Conservation (phyloP, 768 basidiomycete species). For the Leucocoprinus birnbaumii region DNA sequence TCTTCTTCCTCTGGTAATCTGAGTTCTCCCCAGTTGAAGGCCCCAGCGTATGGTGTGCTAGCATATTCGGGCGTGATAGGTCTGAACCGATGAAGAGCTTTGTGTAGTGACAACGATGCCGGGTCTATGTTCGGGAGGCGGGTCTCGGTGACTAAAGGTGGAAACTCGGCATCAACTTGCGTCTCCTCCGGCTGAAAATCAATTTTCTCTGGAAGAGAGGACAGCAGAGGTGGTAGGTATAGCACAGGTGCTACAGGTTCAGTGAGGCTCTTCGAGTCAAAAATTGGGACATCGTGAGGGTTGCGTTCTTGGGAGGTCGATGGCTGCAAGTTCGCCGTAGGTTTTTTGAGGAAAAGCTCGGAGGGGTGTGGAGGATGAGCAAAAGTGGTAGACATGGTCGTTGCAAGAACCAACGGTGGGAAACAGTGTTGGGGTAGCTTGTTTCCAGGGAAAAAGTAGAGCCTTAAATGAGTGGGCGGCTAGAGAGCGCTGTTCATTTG, state of each 20-base stretch:
- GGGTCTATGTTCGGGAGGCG: constrained; percentile 85
- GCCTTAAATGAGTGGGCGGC: neutral
- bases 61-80: constrained; percentile 66
- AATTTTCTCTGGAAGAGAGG: constrained; percentile 57
- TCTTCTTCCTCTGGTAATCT: constrained; percentile 66
- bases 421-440: too few relatives aligned
- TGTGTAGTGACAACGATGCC: constrained; percentile 80
- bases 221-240: constrained; percentile 84
- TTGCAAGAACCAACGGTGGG: neutral
- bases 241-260: constrained; percentile 49
- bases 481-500: constrained; percentile 2
- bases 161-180: constrained; percentile 23
- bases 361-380: constrained; percentile 32
- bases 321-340: neutral
- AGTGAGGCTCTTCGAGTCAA: constrained; percentile 27
- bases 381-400: constrained; percentile 24
- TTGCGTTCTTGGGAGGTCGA: constrained; percentile 27
- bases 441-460: too few relatives aligned
- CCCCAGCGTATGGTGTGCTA: constrained; percentile 55
- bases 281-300: constrained; percentile 56
- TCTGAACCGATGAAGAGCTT: constrained; percentile 75
- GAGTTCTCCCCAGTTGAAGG: constrained; percentile 88
- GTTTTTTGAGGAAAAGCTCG: constrained; percentile 8
- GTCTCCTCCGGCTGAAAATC: constrained; percentile 20
- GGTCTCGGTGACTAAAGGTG: constrained; percentile 62